A percentile compares a stretch with the other conserved stretches of the same genome.
Conservation (phyloP, 1,139 yeast species). For the Kluyveromyces marxianus region DNA sequence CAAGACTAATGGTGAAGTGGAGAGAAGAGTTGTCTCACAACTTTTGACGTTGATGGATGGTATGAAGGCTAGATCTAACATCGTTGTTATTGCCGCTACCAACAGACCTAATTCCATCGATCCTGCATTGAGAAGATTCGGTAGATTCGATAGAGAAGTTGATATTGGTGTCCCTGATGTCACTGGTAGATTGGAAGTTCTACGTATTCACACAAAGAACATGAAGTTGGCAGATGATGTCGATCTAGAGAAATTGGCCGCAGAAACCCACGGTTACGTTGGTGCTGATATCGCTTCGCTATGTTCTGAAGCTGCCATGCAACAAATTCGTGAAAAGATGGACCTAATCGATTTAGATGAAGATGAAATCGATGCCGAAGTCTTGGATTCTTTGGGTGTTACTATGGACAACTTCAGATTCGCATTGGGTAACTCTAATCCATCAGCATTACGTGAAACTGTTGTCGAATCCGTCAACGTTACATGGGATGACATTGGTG, state of each 20-base stretch:
- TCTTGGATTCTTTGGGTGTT: constrained; percentile 91
- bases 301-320: constrained; percentile 98
- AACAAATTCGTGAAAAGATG: constrained; percentile 98
- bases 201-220: constrained; percentile 90
- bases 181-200: constrained; percentile 93
- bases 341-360: constrained; percentile 95
- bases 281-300: constrained; percentile 93
- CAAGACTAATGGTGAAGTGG: constrained; percentile 98
- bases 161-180: constrained; percentile 99
- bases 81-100: constrained; percentile 92
- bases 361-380: constrained; percentile 94
- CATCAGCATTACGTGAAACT: constrained; percentile 98
- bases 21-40: constrained; percentile 96
- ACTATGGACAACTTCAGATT: constrained; percentile 98
- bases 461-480: constrained; percentile 98
- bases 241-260: constrained; percentile 84
- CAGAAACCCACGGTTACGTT: constrained; percentile 95
- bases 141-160: constrained; percentile 98
- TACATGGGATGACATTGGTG: constrained; percentile 83
- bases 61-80: constrained; percentile 97
- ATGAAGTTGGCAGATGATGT: constrained; percentile 96
- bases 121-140: constrained; percentile 96
- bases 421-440: constrained; percentile 96
- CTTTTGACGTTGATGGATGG: constrained; percentile 97
- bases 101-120: constrained; percentile 98